Base-by-base conservation (phyloP, 108 stramenopile species). In the Nitzschia sp. region DNA sequence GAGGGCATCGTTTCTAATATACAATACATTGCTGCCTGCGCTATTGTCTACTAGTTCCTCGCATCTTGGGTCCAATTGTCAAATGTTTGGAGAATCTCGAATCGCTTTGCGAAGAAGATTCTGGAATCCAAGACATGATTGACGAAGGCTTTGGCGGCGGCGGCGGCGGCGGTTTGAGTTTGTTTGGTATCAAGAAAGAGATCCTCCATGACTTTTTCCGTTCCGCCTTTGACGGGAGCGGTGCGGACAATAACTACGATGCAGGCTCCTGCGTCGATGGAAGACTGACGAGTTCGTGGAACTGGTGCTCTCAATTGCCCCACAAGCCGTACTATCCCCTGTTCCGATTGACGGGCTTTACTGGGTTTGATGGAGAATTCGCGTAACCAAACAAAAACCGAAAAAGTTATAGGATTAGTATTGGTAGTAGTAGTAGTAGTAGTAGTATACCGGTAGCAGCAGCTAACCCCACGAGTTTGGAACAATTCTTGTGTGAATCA, bases 161-260 rank as follows among this genome's bases (percentile, higher is more conserved):
- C n/a, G n/a, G n/a, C n/a, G n/a, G n/a, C n/a, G n/a, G n/a, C n/a
- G n/a, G n/a, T n/a, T n/a, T n/a, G n/a, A n/a, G n/a, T n/a, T 26
- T 90, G 23, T 80, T 81, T 21, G 72, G 71, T n/a, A 36, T 89
- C 32, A 78, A 69, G 9, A 79, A 79, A 58, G 88, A 89, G 56
- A 90, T 94, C 22, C 63, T 94, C 36, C 71, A 87, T 61, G 93
- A 94, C 70, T 94, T 94, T 59, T 94, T 94, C 85, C 80, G 74
- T 23, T 85, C 78, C 32, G 93, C 89, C 30, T 94, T 94, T 73
- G 93, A 94, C 54, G 93, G 93, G 2, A 63, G 64, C 54, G 91
- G 91, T 3, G 87, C 82, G 4, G 84, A 87, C 71, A 89, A 87
- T 60, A 87, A 82, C 60, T 92, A 81, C 68, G 91, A 92, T 56